phyloP scores from a whole-genome alignment of 1,139 yeast genomes.

The Kodamaea alishanica region DNA sequence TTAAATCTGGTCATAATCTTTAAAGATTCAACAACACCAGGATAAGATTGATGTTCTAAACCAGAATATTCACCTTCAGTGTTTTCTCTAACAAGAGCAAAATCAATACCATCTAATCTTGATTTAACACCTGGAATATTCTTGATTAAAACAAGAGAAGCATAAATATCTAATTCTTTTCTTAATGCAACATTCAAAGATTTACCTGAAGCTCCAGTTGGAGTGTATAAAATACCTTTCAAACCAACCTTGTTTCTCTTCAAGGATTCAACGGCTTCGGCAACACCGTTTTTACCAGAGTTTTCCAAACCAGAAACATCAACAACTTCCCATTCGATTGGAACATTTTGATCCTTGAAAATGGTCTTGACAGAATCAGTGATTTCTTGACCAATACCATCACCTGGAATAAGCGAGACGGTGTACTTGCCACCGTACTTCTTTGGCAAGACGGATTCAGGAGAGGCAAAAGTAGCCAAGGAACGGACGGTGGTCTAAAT shows the following conservation, averaged over 20 bases:
- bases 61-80: constrained; percentile 98
- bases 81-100: constrained; percentile 95
- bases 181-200: constrained; percentile 95
- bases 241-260: constrained; percentile 96
- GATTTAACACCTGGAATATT: constrained; percentile 93
- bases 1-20: constrained; percentile 93
- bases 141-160: constrained; percentile 89
- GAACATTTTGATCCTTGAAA: constrained; percentile 80
- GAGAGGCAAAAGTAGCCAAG: constrained; percentile 49
- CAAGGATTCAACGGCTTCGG: constrained; percentile 85
- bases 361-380: constrained; percentile 90
- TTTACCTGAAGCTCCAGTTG: constrained; percentile 54
- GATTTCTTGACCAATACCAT: constrained; percentile 96
- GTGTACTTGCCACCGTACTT: constrained; percentile 93
- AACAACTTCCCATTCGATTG: constrained; percentile 92
- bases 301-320: constrained; percentile 81
- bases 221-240: constrained; percentile 93
- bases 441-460: constrained; percentile 72
- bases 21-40: constrained; percentile 96
- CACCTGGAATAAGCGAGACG: constrained; percentile 92
- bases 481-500: constrained; percentile 36
- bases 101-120: constrained; percentile 82
- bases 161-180: constrained; percentile 93
- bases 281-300: constrained; percentile 57
- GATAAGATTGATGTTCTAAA: constrained; percentile 94